Conservation (phyloP, 73 alveolate species). For the Effrenium voratum region DNA sequence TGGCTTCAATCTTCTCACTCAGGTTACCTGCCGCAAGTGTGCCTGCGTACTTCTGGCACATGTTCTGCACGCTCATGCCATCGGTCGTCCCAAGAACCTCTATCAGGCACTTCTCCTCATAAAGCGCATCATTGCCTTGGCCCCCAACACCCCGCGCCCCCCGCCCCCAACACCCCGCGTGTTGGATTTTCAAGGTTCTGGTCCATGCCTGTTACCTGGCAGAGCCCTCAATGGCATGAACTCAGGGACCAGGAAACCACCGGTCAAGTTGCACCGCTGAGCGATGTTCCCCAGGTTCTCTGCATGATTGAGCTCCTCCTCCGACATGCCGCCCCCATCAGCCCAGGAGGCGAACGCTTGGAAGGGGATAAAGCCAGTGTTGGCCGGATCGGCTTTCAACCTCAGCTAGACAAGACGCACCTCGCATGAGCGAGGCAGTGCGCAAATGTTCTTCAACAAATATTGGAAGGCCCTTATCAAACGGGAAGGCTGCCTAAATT, state of each 20-base stretch:
- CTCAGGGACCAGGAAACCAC: background rate
- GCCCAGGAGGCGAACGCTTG: constrained; percentile 22
- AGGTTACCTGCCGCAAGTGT: background rate
- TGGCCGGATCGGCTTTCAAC: constrained; percentile 15
- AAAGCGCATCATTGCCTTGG: background rate
- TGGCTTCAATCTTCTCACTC: background rate
- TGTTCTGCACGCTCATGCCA: background rate
- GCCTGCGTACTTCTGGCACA: background rate
- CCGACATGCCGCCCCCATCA: constrained; percentile 23
- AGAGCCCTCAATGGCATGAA: background rate
- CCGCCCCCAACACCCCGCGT: too few species aligned
- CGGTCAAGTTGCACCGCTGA: too few species aligned
- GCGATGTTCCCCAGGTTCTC: background rate
- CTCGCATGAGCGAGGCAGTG: background rate
- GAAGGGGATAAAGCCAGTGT: background rate
- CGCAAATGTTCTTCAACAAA: background rate
- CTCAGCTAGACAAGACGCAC: background rate
- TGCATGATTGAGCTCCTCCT: constrained; percentile 15
- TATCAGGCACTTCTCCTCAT: constrained; percentile 7
- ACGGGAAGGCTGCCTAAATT: background rate
- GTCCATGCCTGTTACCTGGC: too few species aligned
- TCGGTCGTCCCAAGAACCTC: constrained; percentile 12
- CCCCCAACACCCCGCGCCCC: too few species aligned
- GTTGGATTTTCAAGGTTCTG: too few species aligned
- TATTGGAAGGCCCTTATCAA: background rate